phyloP scores from a whole-genome alignment of 371 early-diverging fungal species.

The Vairimorpha apis region DNA sequence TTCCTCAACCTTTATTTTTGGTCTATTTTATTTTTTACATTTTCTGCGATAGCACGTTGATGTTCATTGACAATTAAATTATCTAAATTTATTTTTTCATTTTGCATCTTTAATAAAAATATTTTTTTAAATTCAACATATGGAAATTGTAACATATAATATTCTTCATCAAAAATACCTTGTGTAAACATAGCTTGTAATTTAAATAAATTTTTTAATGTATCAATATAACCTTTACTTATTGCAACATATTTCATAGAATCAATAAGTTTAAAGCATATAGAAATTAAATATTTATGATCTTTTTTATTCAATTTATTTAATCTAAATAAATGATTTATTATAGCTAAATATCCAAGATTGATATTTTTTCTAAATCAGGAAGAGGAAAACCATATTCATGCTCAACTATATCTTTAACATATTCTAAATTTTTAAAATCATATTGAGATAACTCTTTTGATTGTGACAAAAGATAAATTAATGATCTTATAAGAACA shows the following conservation, averaged over 20 bases:
- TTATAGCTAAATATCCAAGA: conserved; percentile 40
- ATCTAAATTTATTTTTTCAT: conserved; percentile 18
- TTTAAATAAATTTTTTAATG: conserved; percentile 31
- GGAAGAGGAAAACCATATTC: conserved; percentile 40
- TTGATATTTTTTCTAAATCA: conserved; percentile 14
- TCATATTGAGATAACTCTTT: conserved; percentile 36
- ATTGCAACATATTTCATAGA: conserved; percentile 34
- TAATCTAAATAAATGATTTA: conserved; percentile 46
- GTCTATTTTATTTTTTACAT: not conserved
- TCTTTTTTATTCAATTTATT: conserved; percentile 12
- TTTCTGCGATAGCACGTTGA: conserved; percentile 1
- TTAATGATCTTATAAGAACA: conserved; percentile 12
- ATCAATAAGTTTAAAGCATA: conserved; percentile 28
- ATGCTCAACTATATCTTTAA: conserved; percentile 32
- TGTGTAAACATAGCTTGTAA: conserved; percentile 59
- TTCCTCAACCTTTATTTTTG: conserved; percentile 20
- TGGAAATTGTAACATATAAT: conserved; percentile 56
- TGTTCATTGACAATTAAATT: not conserved
- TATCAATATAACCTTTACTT: conserved; percentile 4
- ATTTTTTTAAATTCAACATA: conserved; percentile 41
- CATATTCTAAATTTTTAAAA: conserved; percentile 13
- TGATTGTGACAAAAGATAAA: conserved; percentile 37
- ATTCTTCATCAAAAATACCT: conserved; percentile 53
- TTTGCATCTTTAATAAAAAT: conserved; percentile 41
- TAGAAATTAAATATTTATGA: conserved; percentile 23